phyloP scores from a whole-genome alignment of 2,329 filamentous ascomycete species.

The Aspergillus aculeatus region DNA sequence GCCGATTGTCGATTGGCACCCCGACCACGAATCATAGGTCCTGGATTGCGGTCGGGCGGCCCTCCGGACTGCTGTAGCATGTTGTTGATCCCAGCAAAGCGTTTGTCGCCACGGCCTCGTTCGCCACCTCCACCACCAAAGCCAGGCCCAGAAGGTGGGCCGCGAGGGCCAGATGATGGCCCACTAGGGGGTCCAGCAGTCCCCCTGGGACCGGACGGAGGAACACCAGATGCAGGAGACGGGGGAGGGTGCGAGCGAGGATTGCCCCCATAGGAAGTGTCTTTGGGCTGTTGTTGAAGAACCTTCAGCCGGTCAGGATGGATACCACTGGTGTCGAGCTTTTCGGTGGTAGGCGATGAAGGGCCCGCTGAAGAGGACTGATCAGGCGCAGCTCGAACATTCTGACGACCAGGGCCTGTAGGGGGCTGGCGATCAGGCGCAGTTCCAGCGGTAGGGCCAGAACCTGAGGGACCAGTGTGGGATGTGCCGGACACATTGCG shows the following conservation, averaged over 20 bases:
- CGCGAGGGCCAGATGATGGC: conserved; percentile 36
- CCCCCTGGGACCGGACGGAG: conserved; percentile 44
- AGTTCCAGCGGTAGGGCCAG: conserved; percentile 21
- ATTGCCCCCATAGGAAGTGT: conserved; percentile 19
- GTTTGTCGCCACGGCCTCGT: conserved; percentile 46
- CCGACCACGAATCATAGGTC: conserved; percentile 42
- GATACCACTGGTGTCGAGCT: conserved; percentile 46
- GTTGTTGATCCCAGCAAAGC: conserved; percentile 48
- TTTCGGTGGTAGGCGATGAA: conserved; percentile 34
- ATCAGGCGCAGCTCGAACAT: conserved; percentile 35
- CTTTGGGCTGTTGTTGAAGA: conserved; percentile 36
- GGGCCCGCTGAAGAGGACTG: conserved; percentile 28
- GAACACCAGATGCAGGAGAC: conserved; percentile 28
- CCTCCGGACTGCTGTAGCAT: conserved; percentile 47
- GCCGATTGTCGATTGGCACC: conserved; percentile 37
- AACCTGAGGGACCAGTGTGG: conserved; percentile 15
- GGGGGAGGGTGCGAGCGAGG: conserved; percentile 24
- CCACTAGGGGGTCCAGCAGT: conserved; percentile 35
- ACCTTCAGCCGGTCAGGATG: conserved; percentile 55
- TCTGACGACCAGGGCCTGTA: conserved; percentile 43
- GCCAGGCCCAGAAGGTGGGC: conserved; percentile 38
- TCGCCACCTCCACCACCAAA: conserved; percentile 29
- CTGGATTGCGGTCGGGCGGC: conserved; percentile 33
- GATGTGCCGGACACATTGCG: conserved; percentile 39
- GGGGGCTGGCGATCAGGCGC: conserved; percentile 43